Evolutionary conservation across 2,329 filamentous ascomycete genomes (phyloP), one percentile per base, ranked within the genome.

Genomic region (Fusarium sp.): DNA sequence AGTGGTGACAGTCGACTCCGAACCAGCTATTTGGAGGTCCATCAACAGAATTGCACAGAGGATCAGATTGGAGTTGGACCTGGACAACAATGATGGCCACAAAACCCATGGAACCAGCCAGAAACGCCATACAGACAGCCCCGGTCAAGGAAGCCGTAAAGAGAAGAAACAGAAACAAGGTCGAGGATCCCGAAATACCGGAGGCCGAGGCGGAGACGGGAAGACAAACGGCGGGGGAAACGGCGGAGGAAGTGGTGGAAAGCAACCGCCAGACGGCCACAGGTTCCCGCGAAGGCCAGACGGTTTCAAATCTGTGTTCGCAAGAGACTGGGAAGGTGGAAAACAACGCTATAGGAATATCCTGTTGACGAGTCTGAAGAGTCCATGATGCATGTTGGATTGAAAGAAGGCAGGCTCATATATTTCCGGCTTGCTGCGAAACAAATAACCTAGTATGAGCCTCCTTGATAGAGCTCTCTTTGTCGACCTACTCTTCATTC

Each of bases 231-330:
- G 48, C 21, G 32, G 48, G 47, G 32, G 4, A 37, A 50, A 50
- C 32, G 47, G 30, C 47, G 47, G 30, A 48, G 46, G 46, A 50
- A 50, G 48, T 13, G 48, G 48, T 30, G 46, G 46, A 20, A 50
- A 50, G 32, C 48, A 50, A 50, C 48, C 27, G 34, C 27, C 32
- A 32, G 48, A 50, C 48, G 48, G 48, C 48, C 48, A 50, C 48
- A 50, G 48, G 48, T 40, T 27, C 48, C 48, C 47, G n/a, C n/a
- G n/a, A n/a, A n/a, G n/a, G n/a, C n/a, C n/a, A n/a, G n/a, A n/a
- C n/a, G n/a, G n/a, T n/a, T n/a, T n/a, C n/a, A n/a, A n/a, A n/a
- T n/a, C n/a, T n/a, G n/a, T n/a, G 27, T 42, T 45, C 40, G 40
- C 50, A 45, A 32, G 20, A 34, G 40, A 45, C 23, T 51, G 23